Evolutionary conservation across 352 stramenopile species (phyloP).

Genomic region (Globisporangium nodosum): DNA sequence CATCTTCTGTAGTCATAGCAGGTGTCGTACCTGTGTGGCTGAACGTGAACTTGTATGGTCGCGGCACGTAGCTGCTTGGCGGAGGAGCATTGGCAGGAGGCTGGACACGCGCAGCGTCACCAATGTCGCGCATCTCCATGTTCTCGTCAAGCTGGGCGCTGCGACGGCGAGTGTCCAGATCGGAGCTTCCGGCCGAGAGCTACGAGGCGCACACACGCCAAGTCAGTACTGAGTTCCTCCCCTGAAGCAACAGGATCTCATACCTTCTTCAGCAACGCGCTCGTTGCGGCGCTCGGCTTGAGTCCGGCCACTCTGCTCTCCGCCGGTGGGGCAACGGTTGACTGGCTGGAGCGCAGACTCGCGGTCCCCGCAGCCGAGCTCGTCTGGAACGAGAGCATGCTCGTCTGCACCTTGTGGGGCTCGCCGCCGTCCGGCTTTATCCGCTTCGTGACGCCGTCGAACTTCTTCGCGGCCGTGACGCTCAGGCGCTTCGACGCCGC

Average conservation of each 20-base stretch:
- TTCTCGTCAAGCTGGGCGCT: constrained; percentile 14
- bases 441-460: constrained; percentile 31
- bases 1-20: too few species aligned
- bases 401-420: constrained; percentile 59
- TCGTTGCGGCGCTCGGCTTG: constrained; percentile 3
- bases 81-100: background rate
- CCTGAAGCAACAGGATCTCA: background rate
- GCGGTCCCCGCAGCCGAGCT: constrained; percentile 7
- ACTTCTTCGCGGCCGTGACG: constrained; percentile 8
- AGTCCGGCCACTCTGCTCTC: background rate
- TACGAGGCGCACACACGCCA: background rate
- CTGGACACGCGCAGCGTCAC: constrained; percentile 1
- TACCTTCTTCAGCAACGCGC: constrained; percentile 10
- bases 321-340: background rate
- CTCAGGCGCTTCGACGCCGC: constrained; percentile 7
- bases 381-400: constrained; percentile 61
- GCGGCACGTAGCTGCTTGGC: constrained; percentile 25
- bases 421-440: constrained; percentile 38
- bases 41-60: constrained; percentile 52
- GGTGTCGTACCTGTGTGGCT: constrained; percentile 30
- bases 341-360: constrained; percentile 7
- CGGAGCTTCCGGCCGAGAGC: constrained; percentile 5
- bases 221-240: background rate
- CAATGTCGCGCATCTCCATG: constrained; percentile 9
- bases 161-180: background rate